Percentiles rank a stretch among this genome's conserved stretches.
Conservation (phyloP, 2,329 filamentous ascomycete genomes). For the Zymoseptoria ardabiliae region DNA sequence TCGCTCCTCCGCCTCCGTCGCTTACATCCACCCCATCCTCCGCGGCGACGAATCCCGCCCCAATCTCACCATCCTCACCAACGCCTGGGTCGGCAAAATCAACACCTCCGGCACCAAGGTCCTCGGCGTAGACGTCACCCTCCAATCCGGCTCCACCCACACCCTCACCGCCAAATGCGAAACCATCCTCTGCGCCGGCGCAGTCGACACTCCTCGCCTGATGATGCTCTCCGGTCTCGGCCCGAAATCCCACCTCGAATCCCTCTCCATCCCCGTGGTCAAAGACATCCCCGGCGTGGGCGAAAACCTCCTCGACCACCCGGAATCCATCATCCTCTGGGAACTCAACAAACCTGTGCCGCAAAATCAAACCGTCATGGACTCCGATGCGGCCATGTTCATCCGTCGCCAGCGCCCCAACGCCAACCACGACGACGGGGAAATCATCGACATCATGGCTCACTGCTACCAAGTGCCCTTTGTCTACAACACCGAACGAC, state of each 20-base stretch:
- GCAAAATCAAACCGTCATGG: conserved; percentile 77
- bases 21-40: conserved; percentile 87
- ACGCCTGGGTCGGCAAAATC: conserved; percentile 79
- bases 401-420: conserved; percentile 68
- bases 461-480: conserved; percentile 96
- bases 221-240: conserved; percentile 48
- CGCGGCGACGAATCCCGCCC: conserved; percentile 72
- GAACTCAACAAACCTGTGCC: conserved; percentile 75
- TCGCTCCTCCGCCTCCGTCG: conserved; percentile 78
- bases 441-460: conserved; percentile 86
- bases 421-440: conserved; percentile 61
- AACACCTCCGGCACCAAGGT: conserved; percentile 64
- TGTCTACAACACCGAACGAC: conserved; percentile 69
- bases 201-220: conserved; percentile 70
- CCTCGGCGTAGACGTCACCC: conserved; percentile 63
- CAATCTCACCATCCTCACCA: conserved; percentile 79
- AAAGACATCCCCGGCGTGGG: conserved; percentile 56
- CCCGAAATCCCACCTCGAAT: conserved; percentile 40
- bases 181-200: conserved; percentile 72
- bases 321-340: conserved; percentile 62
- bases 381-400: conserved; percentile 85
- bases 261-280: conserved; percentile 47
- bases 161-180: conserved; percentile 59
- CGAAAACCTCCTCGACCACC: conserved; percentile 59
- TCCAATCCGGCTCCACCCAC: conserved; percentile 52